Evolutionary conservation across 148 eudicot genomes (phyloP), one percentile per base, ranked within the genome.

Genomic region (Amaranthus hypochondriacus): DNA sequence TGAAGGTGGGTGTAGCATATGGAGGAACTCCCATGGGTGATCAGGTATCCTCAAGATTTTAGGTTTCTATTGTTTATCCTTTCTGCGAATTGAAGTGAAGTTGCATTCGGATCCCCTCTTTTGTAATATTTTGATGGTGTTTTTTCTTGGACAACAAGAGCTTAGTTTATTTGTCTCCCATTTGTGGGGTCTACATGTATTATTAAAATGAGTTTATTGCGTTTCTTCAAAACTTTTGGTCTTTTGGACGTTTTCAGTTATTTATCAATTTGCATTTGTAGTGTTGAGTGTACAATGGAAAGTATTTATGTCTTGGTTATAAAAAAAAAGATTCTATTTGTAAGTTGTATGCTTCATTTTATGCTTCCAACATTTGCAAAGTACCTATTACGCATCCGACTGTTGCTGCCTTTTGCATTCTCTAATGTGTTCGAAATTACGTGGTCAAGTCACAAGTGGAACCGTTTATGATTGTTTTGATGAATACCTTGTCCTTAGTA

Each of bases 1-100:
- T 89, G 3, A 92, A 83, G 81, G 89, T 88, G 66, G 92, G 82
- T 63, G 97, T 92, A 21, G 95, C 89, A 8, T 92, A 92, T 83
- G 97, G 97, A 73, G 97, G 97, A 46, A 90, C 97, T 60, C 90
- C 97, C 9, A 88, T 89, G 11, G 52, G 47, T 15, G 83, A 83
- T 13, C 97, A 91, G 97, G 93, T 91, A 55, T 70, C 42, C 68
- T 28, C 44, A 52, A 55, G 53, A 53, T 70, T 59, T 70, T 54
- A 7, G n/a, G 39, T 47, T 68, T 59, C 10, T 3, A 28, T 79
- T 69, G 77, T 74, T 73, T 70, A 61, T 58, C 59, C 7, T 18
- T 18, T 18, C 18, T 18, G 4, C 53, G 4, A 55, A 47, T 43
- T 7, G 21, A 48, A 55, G 53, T 48, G 69, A 48, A 66, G 2